Conservation (phyloP, 2,329 filamentous ascomycete species). For the Purpureocillium takamizusanense region DNA sequence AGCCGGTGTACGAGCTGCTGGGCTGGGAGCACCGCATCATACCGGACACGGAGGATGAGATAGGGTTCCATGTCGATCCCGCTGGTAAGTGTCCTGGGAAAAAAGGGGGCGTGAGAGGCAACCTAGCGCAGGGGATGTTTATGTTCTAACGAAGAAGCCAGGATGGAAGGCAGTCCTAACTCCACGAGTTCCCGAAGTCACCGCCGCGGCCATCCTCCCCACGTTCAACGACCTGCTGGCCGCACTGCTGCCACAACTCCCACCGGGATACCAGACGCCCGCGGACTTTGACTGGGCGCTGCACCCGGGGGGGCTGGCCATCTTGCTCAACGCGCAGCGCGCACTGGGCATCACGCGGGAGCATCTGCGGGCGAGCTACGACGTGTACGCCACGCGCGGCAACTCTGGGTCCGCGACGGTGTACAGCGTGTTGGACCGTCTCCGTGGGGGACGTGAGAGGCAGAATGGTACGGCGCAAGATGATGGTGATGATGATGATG, state of each 20-base stretch:
- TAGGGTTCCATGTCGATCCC: slow-evolving; percentile 58
- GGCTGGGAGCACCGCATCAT: slow-evolving; percentile 58
- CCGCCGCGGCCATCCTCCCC: slow-evolving; percentile 39
- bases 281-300: slow-evolving; percentile 64
- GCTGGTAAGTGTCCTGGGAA: slow-evolving; percentile 38
- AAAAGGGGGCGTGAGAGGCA: no score
- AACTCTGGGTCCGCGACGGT: slow-evolving; percentile 64
- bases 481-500: no score
- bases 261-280: slow-evolving; percentile 33
- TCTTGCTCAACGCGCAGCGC: slow-evolving; percentile 53
- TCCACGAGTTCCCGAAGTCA: slow-evolving; percentile 49
- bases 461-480: no score
- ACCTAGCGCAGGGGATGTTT: no score
- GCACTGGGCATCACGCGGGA: slow-evolving; percentile 28
- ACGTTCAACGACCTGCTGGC: slow-evolving; percentile 44
- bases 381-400: slow-evolving; percentile 58
- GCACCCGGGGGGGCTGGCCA: slow-evolving; percentile 60
- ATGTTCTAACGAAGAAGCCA: slow-evolving; percentile 8
- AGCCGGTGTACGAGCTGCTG: slow-evolving; percentile 48
- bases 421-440: slow-evolving; percentile 54
- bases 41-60: slow-evolving; percentile 50
- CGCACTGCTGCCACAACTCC: slow-evolving; percentile 34
- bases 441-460: slow-evolving; percentile 36
- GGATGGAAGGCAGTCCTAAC: slow-evolving; percentile 61
- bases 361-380: slow-evolving; percentile 61